phyloP scores from a whole-genome alignment of 441 rosid species.

The Theobroma grandiflorum region DNA sequence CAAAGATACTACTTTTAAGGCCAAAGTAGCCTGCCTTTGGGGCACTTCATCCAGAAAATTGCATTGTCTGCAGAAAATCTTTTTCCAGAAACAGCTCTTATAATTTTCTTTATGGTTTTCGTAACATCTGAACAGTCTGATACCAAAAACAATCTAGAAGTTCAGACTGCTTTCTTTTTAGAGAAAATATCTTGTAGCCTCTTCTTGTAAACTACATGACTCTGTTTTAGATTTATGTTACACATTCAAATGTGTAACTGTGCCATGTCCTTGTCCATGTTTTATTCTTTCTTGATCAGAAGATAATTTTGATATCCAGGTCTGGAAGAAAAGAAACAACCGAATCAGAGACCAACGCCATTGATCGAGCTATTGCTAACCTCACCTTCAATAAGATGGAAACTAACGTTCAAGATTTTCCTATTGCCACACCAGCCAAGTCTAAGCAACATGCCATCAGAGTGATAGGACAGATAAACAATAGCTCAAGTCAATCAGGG shows the following conservation, averaged over 20 bases:
- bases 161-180: neutral
- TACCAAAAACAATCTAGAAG: neutral
- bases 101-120: neutral
- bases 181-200: too few relatives aligned
- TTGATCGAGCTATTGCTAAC: slow-evolving; percentile 82
- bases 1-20: neutral
- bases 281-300: neutral
- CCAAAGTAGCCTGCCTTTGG: neutral
- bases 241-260: neutral
- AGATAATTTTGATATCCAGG: slow-evolving; percentile 38
- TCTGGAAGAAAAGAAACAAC: slow-evolving; percentile 39
- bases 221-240: neutral
- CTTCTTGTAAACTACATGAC: neutral
- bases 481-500: slow-evolving; percentile 10
- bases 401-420: slow-evolving; percentile 42
- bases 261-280: neutral
- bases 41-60: neutral
- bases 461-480: slow-evolving; percentile 14
- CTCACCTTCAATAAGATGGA: slow-evolving; percentile 77
- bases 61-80: neutral
- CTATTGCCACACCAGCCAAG: neutral
- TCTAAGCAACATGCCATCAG: slow-evolving; percentile 22
- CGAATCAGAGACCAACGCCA: slow-evolving; percentile 75
- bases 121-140: neutral
- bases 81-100: neutral